Base-by-base conservation (phyloP, 441 rosid species). In the Syzygium syzygioides region DNA sequence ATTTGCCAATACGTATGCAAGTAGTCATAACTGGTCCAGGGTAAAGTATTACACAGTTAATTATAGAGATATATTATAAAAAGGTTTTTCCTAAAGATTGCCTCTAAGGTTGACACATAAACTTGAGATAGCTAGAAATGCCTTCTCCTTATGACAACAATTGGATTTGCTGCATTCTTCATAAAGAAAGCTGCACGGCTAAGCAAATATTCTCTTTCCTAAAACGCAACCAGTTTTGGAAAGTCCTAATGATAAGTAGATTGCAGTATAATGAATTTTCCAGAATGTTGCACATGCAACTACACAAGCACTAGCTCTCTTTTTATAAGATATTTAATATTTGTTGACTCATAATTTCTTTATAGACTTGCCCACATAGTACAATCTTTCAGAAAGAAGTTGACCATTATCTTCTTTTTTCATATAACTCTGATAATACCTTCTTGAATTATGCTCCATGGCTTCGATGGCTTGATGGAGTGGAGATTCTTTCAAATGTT, bases 291-390 rank as follows among this genome's bases (percentile, higher is more conserved):
- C 52, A 37, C 52, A 71, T 37, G 52, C 83, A 71, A 71, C 83
- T 37, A 71, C 83, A 20, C 52, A 37, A 23, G 83, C 83, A 20
- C 9, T 11, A 12, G 83, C 83, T 37, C 0, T 71, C 52, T 20
- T 12, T n/a, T 71, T 9, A 12, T 23, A 37, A 71, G 9, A 71
- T 71, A 37, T 37, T 59, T 37, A 71, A 34, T 34, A 68, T 37
- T 71, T 28, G 66, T 60, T 60, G 66, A 60, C 66, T 60, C 30
- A 28, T 60, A 62, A n/a, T 62, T 62, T 62, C 19, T 9, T n/a
- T n/a, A 0, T 32, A 0, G 48, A 68, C 80, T 1, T 37, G 52
- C 50, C 80, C 52, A 0, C 80, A 6, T 37, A 71, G 0, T 20
- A 37, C 1, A 71, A 37, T 37, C 50, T 71, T 71, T 71, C 80